Conservation (phyloP, 2,329 filamentous ascomycete species). For the Fusarium heterosporum region DNA sequence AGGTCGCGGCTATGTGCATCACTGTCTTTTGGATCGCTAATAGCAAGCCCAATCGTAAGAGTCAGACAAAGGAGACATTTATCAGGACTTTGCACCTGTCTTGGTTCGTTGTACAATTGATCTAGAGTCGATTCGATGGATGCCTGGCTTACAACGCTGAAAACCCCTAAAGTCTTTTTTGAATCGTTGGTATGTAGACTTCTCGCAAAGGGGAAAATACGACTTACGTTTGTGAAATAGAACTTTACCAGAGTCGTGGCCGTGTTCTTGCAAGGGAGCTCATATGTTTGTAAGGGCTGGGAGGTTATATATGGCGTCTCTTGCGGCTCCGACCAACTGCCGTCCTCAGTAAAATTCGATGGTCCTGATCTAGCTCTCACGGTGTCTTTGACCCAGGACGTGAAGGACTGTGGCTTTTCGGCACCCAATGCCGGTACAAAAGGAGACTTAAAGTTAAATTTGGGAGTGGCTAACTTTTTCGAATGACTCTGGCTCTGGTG, state of each 20-base stretch:
- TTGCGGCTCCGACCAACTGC: slow-evolving; percentile 66
- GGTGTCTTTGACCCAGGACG: slow-evolving; percentile 70
- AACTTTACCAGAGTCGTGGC: slow-evolving; percentile 60
- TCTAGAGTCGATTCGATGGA: slow-evolving; percentile 64
- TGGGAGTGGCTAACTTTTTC: background rate
- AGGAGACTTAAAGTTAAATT: slow-evolving; percentile 1
- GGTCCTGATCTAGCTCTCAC: slow-evolving; percentile 65
- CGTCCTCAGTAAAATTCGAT: slow-evolving; percentile 69
- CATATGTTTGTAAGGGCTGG: background rate
- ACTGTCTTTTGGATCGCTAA: slow-evolving; percentile 66
- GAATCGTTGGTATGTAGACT: background rate
- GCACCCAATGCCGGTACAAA: slow-evolving; percentile 49
- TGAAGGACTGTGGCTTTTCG: slow-evolving; percentile 70
- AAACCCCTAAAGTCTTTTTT: slow-evolving; percentile 66
- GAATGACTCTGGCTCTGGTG: background rate
- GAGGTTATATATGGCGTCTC: slow-evolving; percentile 65
- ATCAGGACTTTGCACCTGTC: slow-evolving; percentile 59
- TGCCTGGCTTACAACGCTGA: slow-evolving; percentile 68
- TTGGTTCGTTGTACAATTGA: slow-evolving; percentile 55
- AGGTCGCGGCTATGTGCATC: slow-evolving; percentile 62
- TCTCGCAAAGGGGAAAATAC: no score
- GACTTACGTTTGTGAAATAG: slow-evolving; percentile 70
- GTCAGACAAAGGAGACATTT: slow-evolving; percentile 71
- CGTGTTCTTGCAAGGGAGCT: slow-evolving; percentile 58
- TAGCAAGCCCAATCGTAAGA: slow-evolving; percentile 71